phyloP scores from a whole-genome alignment of 805 yeast genomes.

The Blastobotrys chiropterorum region DNA sequence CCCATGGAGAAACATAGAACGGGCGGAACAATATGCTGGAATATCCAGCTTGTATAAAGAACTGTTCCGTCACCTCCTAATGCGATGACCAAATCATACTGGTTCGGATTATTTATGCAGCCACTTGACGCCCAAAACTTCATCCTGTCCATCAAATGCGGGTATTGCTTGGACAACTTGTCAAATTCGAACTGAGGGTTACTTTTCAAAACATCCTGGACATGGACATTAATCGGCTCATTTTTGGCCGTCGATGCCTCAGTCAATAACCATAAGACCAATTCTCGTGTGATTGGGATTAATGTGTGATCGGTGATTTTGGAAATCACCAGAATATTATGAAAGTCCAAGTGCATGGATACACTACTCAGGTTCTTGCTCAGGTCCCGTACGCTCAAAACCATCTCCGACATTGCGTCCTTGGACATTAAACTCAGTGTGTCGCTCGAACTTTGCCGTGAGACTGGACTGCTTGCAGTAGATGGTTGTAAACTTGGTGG shows the following conservation, averaged over 20 bases:
- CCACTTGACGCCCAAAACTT: conserved; percentile 66
- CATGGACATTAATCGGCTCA: conserved; percentile 31
- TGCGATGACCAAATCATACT: conserved; percentile 56
- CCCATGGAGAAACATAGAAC: conserved; percentile 85
- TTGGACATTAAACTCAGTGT: conserved; percentile 19
- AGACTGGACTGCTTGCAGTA: not conserved
- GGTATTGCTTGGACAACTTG: conserved; percentile 46
- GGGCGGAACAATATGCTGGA: conserved; percentile 85
- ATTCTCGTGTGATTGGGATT: conserved; percentile 19
- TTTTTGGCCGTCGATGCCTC: not conserved
- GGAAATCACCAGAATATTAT: conserved; percentile 22
- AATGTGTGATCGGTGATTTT: conserved; percentile 21
- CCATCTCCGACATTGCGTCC: conserved; percentile 27
- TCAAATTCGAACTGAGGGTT: conserved; percentile 59
- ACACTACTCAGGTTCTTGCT: conserved; percentile 26
- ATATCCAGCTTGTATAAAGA: conserved; percentile 76
- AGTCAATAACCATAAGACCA: conserved; percentile 18
- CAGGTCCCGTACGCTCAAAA: conserved; percentile 27
- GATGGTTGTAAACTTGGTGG: not conserved
- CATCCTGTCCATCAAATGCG: conserved; percentile 36
- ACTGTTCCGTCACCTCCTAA: conserved; percentile 98
- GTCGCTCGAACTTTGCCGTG: not conserved
- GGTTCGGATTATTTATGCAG: conserved; percentile 38
- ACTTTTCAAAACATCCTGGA: conserved; percentile 59
- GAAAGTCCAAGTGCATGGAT: conserved; percentile 13